Base-by-base conservation (phyloP, 1,139 yeast species). In the Yamadazyma friedrichii region DNA sequence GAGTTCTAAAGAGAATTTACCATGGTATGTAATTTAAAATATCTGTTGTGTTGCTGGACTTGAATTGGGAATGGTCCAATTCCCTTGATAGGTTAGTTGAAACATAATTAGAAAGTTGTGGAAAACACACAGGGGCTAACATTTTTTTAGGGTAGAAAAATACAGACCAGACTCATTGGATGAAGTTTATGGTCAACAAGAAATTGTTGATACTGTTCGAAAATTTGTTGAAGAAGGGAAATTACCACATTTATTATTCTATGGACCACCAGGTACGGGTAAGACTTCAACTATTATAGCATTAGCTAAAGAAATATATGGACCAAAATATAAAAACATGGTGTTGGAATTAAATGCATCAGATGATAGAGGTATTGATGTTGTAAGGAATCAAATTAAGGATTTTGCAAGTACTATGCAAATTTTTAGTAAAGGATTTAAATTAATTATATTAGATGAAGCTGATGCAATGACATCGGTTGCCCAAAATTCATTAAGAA, bases 381-480 rank as follows among this genome's bases (percentile, higher is more conserved):
- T 87, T 34, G 95, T 86, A 13, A 73, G 95, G 45, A 86, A 85
- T 50, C 91, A 85, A 61, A 84, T 87, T 66, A 87, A 87, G 64
- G 84, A 81, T 54, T 86, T 86, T 61, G 95, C 95, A 11, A 78
- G 88, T 37, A 93, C 98, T 1, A 80, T 88, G 73, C 98, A 94
- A 61, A 93, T 94, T 42, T 94, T 93, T 65, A 64, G 75, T 45
- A 64, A 65, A 43, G 89, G 93, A 12, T 93, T 91, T 73, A 94
- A 94, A 58, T 71, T 94, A 51, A 85, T 94, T 45, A 88, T 94
- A 28, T 70, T 94, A 50, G 99, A 94, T 66, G 99, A 94, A 65
- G 98, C 98, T 0, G 98, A 94, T 64, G 95, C 98, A 35, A 94
- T 94, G 98, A 93, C 99, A 1, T 83, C 86, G 45, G 95, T 86